Base-by-base conservation (phyloP, 805 yeast genomes). In the Kazachstania viticola region DNA sequence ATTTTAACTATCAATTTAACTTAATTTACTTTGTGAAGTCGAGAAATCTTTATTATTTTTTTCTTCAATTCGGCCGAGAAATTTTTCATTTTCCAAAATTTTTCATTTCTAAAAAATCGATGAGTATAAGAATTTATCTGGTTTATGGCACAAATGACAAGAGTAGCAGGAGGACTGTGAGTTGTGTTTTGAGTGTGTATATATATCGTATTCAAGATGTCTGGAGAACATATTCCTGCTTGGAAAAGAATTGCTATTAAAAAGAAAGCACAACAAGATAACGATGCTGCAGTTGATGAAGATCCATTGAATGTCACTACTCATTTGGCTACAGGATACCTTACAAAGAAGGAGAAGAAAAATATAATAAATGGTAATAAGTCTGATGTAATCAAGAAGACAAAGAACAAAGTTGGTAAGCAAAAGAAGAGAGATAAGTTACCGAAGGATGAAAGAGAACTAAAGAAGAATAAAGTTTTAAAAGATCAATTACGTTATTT, bases 281-380 rank as follows among this genome's bases (percentile, higher is more conserved):
- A 31, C 5, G 41, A 41, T 18, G 39, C 36, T 17, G 21, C 31
- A 16, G 25, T 21, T 27, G 29, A 30, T 3, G 51, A 48, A 14
- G 58, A 56, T 30, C 56, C 61, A 9, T 41, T 55, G 14, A 55
- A 54, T 34, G 55, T 56, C 14, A 52, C 59, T 1, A 56, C 59
- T 3, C 61, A 56, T 45, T 36, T 56, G 23, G 50, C 61, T 7
- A 48, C 59, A 1, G 60, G 58, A 9, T 41, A 49, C 12, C 35
- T 51, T 27, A 42, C 52, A 11, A 45, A 48, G 40, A 45, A 46
- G 31, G 54, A 55, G 30, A 50, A 56, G 40, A 51, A 47, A 23
- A 36, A 39, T 23, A 49, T 54, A 16, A 46, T 54, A 7, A 48
- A 47, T 24, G 51, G 49, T 14, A 43, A 38, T 14, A 34, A 32